Percentiles rank a stretch among this genome's conserved stretches.
Evolutionary conservation across 1,139 yeast genomes (phyloP).

Genomic region (Magnusiomyces sp.): DNA sequence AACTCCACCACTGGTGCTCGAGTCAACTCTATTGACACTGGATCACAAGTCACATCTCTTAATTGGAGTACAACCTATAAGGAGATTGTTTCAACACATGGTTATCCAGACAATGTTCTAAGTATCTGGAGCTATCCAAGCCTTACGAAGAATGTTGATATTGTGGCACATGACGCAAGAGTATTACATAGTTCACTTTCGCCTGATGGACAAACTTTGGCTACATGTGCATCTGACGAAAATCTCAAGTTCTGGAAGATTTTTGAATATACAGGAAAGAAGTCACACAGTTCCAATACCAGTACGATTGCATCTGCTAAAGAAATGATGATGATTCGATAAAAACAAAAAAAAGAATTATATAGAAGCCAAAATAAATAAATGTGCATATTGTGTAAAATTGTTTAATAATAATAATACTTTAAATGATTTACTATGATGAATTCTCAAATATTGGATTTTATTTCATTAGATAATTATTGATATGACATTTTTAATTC

Average conservation of each 20-base stretch:
- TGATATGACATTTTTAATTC: not conserved
- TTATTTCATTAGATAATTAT: not conserved
- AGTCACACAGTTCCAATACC: conserved; percentile 17
- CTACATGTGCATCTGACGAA: conserved; percentile 96
- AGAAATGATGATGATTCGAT: conserved; percentile 40
- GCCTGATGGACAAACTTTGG: conserved; percentile 84
- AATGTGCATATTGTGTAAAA: no score
- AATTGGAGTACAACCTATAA: conserved; percentile 79
- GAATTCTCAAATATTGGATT: not conserved
- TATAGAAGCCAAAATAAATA: no score
- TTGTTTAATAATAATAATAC: no score
- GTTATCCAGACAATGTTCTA: conserved; percentile 81
- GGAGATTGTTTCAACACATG: conserved; percentile 92
- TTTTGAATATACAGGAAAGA: conserved; percentile 50
- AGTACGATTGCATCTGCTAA: conserved; percentile 28
- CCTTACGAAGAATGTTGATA: conserved; percentile 80
- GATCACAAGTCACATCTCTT: conserved; percentile 86
- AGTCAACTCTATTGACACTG: conserved; percentile 80
- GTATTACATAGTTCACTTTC: conserved; percentile 77
- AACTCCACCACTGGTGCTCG: conserved; percentile 86
- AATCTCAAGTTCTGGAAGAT: conserved; percentile 92
- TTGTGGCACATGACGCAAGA: conserved; percentile 84
- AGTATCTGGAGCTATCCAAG: conserved; percentile 82
- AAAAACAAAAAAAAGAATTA: conserved; percentile 1
- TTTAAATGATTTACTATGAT: no score